These are phyloP conservation scores for Colletotrichum navitas DNA, from an alignment of 2,329 filamentous ascomycete genomes.

Conservation along the genomic window DNA sequence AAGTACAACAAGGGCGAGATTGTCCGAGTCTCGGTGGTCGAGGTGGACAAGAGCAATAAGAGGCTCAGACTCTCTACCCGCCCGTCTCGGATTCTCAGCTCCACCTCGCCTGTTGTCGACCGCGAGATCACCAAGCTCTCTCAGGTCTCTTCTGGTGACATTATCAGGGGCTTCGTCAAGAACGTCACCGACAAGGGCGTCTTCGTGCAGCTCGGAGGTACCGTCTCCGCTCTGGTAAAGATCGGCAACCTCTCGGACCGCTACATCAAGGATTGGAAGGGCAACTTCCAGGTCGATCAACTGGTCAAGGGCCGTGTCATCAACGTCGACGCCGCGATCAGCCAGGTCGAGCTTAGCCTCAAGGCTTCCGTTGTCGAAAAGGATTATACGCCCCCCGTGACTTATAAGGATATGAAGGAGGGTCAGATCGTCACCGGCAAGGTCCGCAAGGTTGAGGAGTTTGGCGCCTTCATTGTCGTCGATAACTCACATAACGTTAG, in stretches of 20 bases:
- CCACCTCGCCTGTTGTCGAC: conserved; percentile 83
- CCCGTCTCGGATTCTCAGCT: conserved; percentile 90
- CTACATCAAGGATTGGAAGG: conserved; percentile 96
- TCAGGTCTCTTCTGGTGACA: conserved; percentile 81
- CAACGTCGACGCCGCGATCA: conserved; percentile 74
- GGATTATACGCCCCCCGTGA: conserved; percentile 79
- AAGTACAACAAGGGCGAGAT: conserved; percentile 87
- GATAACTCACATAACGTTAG: conserved; percentile 91
- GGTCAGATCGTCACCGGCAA: conserved; percentile 91
- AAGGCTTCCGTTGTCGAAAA: conserved; percentile 87
- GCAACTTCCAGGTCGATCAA: conserved; percentile 87
- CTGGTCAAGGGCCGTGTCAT: conserved; percentile 90
- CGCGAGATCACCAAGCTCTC: conserved; percentile 78
- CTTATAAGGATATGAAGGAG: conserved; percentile 80
- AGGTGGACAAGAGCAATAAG: conserved; percentile 87
- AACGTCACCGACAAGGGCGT: conserved; percentile 90
- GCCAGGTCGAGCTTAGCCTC: conserved; percentile 86
- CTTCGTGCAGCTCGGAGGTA: conserved; percentile 85
- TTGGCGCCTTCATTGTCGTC: conserved; percentile 92
- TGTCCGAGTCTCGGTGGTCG: conserved; percentile 86
- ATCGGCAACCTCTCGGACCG: conserved; percentile 91
- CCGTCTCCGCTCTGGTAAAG: conserved; percentile 84
- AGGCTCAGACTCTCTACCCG: conserved; percentile 83
- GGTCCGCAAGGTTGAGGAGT: conserved; percentile 93
- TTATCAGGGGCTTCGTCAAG: conserved; percentile 92